Conservation (phyloP, 2,329 filamentous ascomycete species). For the Catunica adiposa region DNA sequence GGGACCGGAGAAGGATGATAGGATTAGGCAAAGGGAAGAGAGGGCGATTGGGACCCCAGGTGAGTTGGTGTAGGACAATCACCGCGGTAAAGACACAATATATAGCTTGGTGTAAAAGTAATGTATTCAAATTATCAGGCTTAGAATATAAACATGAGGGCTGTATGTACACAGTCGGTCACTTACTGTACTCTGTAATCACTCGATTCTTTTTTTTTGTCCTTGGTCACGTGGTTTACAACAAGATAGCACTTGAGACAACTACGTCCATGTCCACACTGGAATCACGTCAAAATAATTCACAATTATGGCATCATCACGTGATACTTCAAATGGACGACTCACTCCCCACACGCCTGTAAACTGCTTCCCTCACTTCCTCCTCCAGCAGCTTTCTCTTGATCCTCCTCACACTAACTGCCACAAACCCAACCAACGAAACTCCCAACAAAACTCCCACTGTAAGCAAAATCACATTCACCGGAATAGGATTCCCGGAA, state of each 20-base stretch:
- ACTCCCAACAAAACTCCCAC: conserved; percentile 47
- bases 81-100: background rate
- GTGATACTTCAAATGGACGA: background rate
- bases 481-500: conserved; percentile 53
- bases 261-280: background rate
- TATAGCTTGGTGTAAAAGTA: background rate
- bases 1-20: conserved; percentile 40
- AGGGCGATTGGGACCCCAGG: conserved; percentile 40
- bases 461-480: conserved; percentile 52
- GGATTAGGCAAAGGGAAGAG: conserved; percentile 35
- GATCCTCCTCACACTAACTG: conserved; percentile 23
- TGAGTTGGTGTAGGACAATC: conserved; percentile 26
- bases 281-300: background rate
- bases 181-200: background rate
- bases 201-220: background rate
- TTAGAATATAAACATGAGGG: too few relatives aligned
- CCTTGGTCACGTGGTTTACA: background rate
- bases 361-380: conserved; percentile 13
- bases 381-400: conserved; percentile 19
- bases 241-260: too few relatives aligned
- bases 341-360: background rate
- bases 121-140: too few relatives aligned
- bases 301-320: background rate
- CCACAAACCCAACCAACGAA: conserved; percentile 51
- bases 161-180: too few relatives aligned